Evolutionary conservation across 176 grass and related monocot species (phyloP).

Genomic region (Chloris gayana): DNA sequence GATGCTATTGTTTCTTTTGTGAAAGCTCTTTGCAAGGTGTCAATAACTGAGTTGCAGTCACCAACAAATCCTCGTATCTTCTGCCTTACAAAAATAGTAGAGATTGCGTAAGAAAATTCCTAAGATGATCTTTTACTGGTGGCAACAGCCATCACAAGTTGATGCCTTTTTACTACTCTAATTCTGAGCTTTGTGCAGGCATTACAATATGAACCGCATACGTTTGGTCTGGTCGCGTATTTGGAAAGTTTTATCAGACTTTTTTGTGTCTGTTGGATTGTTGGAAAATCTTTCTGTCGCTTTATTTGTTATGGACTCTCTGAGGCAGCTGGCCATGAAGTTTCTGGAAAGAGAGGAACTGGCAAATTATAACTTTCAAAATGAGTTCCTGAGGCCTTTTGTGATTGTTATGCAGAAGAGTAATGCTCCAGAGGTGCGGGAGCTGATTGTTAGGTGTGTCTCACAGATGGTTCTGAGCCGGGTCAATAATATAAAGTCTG

Average conservation of each 20-base stretch:
- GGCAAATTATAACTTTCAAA: conserved; percentile 97
- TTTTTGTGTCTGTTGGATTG: conserved; percentile 95
- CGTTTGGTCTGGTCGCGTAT: conserved; percentile 96
- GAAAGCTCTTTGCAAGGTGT: conserved; percentile 97
- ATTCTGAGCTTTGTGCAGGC: conserved; percentile 64
- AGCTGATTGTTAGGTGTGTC: conserved; percentile 93
- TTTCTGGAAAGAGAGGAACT: conserved; percentile 96
- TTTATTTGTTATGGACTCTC: conserved; percentile 98
- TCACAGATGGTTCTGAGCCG: conserved; percentile 97
- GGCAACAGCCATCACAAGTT: conserved; percentile 30
- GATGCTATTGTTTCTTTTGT: conserved; percentile 99
- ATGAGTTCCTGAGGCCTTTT: conserved; percentile 95
- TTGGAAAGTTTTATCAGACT: conserved; percentile 91
- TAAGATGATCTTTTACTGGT: conserved; percentile 12
- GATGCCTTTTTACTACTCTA: conserved; percentile 27
- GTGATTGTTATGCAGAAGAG: conserved; percentile 93
- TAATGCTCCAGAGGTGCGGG: conserved; percentile 77
- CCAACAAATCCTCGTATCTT: conserved; percentile 89
- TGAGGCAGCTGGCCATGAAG: conserved; percentile 95
- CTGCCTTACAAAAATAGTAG: conserved; percentile 99
- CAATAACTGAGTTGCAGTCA: conserved; percentile 92
- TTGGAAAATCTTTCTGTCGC: conserved; percentile 93
- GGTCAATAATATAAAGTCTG: conserved; percentile 95
- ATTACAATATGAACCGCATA: conserved; percentile 94
- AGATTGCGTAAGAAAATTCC: conserved; percentile 81